Evolutionary conservation across 129 eudicot species (phyloP).

Genomic region (sunflower (Helianthus annuus)): DNA sequence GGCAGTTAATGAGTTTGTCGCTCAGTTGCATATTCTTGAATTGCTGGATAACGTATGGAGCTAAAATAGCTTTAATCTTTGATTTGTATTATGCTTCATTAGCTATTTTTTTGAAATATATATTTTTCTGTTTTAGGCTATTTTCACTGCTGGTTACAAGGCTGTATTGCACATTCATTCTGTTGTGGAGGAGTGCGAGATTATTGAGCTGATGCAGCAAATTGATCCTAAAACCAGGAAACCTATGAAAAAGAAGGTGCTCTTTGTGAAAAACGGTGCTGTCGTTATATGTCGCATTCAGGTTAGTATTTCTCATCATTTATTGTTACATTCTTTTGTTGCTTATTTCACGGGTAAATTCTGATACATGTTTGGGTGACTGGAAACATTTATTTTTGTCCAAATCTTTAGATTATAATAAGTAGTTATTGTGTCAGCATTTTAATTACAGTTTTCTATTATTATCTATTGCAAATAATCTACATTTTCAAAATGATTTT

Average conservation of each 20-base stretch:
- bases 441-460: not conserved
- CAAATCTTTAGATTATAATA: not conserved
- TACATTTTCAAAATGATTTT: not conserved
- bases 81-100: constrained; percentile 1
- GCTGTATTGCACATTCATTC: constrained; percentile 95
- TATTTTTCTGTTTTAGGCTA: constrained; percentile 51
- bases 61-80: not conserved
- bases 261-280: constrained; percentile 85
- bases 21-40: constrained; percentile 90
- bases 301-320: constrained; percentile 42
- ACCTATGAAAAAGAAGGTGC: constrained; percentile 75
- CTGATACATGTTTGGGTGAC: not conserved
- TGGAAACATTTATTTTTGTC: not conserved
- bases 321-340: not conserved
- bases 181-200: constrained; percentile 95
- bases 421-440: not conserved
- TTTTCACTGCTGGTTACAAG: constrained; percentile 94
- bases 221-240: constrained; percentile 84
- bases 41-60: constrained; percentile 76
- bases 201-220: constrained; percentile 78
- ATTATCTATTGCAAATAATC: not conserved
- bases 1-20: constrained; percentile 76
- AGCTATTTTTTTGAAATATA: not conserved
- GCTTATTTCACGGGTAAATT: not conserved
- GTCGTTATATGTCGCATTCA: constrained; percentile 82